phyloP scores from a whole-genome alignment of 495 filamentous ascomycete species.

The Trichoderma orchidacearum region DNA sequence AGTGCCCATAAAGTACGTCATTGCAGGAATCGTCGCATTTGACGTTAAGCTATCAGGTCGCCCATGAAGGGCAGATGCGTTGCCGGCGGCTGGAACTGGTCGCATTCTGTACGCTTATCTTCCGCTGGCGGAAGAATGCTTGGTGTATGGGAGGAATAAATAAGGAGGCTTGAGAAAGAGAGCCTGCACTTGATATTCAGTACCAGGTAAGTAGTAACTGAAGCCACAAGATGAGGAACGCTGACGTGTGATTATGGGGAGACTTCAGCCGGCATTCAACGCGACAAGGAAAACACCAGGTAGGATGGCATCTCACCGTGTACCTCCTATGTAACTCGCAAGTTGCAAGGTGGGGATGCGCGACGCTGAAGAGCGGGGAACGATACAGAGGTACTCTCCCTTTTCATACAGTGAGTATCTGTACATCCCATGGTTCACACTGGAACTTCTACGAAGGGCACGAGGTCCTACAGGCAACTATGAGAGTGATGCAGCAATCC shows the following conservation, averaged over 20 bases:
- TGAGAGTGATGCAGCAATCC: too few relatives aligned
- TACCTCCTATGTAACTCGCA: neutral
- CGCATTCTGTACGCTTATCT: neutral
- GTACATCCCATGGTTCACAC: too few relatives aligned
- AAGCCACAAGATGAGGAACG: neutral
- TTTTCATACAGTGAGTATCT: too few relatives aligned
- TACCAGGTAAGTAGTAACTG: neutral
- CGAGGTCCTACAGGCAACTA: too few relatives aligned
- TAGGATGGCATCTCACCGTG: neutral
- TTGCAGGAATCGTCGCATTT: neutral
- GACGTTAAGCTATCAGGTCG: neutral
- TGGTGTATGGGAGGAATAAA: neutral
- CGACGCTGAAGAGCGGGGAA: neutral
- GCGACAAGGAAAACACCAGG: neutral
- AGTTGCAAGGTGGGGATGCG: neutral
- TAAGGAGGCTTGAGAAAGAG: neutral
- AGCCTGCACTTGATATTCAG: neutral
- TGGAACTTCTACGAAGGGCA: too few relatives aligned
- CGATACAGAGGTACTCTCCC: neutral
- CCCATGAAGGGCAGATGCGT: neutral
- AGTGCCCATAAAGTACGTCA: neutral
- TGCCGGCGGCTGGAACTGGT: neutral
- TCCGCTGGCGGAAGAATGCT: neutral
- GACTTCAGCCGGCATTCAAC: neutral
- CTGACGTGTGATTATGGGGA: neutral